phyloP scores from a whole-genome alignment of 257 asterid genomes.

The Fraxinus anomala region DNA sequence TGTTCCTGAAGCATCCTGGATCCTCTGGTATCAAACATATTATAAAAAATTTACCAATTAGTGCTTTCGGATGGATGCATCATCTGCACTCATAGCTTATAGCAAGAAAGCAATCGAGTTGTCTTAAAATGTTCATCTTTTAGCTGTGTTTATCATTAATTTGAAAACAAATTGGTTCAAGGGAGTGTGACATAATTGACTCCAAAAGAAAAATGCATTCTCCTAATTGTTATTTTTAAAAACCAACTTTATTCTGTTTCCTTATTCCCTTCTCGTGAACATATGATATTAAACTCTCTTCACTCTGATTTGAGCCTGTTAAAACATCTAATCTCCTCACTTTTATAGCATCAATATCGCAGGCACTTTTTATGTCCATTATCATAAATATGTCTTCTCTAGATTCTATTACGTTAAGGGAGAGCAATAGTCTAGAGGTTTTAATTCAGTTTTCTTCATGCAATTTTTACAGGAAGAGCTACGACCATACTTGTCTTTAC shows the following conservation, averaged over 20 bases:
- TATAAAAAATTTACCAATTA: no score
- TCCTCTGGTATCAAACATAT: neutral
- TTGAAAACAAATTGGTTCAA: neutral
- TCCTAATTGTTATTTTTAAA: neutral
- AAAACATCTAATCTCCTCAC: neutral
- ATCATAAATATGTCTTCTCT: neutral
- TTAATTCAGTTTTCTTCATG: conserved; percentile 19
- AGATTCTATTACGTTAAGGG: conserved; percentile 7
- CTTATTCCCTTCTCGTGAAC: neutral
- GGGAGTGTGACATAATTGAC: neutral
- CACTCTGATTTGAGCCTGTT: neutral
- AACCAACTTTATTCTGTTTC: neutral
- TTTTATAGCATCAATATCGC: neutral
- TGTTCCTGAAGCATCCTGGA: neutral
- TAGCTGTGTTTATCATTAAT: neutral
- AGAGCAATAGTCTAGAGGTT: neutral
- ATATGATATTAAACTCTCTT: neutral
- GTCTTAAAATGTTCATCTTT: neutral
- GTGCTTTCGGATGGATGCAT: neutral
- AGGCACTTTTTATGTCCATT: neutral
- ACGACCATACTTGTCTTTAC: conserved; percentile 80
- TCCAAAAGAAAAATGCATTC: neutral
- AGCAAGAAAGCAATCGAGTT: neutral
- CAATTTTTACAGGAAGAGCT: conserved; percentile 65
- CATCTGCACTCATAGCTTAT: neutral